These are phyloP conservation scores for Durusdinium trenchii DNA, from an alignment of 73 alveolate genomes.

Conservation along the genomic window DNA sequence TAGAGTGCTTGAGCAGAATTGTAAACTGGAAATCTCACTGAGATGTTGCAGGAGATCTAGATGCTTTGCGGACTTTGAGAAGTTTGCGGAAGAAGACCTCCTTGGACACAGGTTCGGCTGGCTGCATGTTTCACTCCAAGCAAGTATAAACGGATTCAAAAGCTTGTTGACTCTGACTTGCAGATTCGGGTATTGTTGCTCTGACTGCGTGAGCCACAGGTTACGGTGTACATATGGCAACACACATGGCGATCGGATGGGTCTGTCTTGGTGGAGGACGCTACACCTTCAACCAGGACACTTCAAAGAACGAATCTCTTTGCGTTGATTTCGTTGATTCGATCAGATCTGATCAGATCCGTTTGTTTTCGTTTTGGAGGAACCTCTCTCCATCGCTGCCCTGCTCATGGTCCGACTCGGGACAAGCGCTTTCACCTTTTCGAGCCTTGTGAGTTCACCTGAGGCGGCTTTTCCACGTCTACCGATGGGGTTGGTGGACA, in stretches of 20 bases:
- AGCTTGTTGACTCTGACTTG: too few relatives aligned
- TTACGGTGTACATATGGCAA: constrained; percentile 97
- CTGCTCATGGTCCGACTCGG: constrained; percentile 14
- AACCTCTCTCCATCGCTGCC: constrained; percentile 73
- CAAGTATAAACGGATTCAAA: too few relatives aligned
- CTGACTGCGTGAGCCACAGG: not conserved
- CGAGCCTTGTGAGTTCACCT: constrained; percentile 59
- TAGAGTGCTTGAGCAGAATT: not conserved
- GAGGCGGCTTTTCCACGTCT: constrained; percentile 98
- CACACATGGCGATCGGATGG: constrained; percentile 98
- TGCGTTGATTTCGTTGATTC: too few relatives aligned
- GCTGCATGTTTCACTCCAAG: not conserved
- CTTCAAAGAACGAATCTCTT: not conserved
- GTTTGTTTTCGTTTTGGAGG: not conserved
- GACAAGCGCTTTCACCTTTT: not conserved
- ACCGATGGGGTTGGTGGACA: constrained; percentile 98
- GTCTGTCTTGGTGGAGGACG: constrained; percentile 98
- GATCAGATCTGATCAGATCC: too few relatives aligned
- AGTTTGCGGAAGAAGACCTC: constrained; percentile 98
- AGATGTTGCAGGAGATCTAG: constrained; percentile 97
- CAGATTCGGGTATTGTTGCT: too few relatives aligned
- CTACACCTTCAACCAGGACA: constrained; percentile 97
- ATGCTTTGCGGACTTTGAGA: constrained; percentile 97
- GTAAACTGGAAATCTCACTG: not conserved
- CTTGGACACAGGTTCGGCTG: constrained; percentile 96